Conservation (phyloP, 1,284 basidiomycete species). For the Fomes fomentarius region DNA sequence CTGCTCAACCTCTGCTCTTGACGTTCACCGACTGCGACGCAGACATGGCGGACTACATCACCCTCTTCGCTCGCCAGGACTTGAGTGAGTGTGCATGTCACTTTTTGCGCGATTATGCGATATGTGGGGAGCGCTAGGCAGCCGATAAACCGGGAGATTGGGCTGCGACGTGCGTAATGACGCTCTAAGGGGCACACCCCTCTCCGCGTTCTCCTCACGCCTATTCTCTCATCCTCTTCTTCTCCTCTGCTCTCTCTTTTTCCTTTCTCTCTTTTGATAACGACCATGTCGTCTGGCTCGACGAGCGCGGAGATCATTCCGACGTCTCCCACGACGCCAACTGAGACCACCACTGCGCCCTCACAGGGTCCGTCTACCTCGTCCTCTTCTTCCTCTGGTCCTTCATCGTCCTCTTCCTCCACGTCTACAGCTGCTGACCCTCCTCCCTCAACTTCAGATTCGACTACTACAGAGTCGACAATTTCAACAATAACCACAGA, state of each 20-base stretch:
- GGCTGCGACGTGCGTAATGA: neutral
- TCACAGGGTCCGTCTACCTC: conserved; percentile 19
- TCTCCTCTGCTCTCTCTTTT: neutral
- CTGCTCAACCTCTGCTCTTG: too few relatives aligned
- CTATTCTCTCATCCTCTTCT: neutral
- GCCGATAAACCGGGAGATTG: conserved; percentile 3
- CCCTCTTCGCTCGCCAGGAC: neutral
- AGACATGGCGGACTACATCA: neutral
- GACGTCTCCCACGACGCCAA: conserved; percentile 6
- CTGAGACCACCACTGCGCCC: conserved; percentile 5
- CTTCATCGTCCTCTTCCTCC: conserved; percentile 10
- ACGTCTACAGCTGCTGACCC: conserved; percentile 12
- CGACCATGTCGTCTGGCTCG: conserved; percentile 16
- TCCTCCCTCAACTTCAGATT: conserved; percentile 4
- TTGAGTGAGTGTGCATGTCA: neutral
- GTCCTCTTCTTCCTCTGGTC: conserved; percentile 10
- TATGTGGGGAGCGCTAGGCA: neutral
- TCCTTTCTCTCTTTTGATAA: neutral
- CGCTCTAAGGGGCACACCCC: neutral
- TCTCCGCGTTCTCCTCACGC: neutral
- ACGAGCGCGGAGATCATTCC: conserved; percentile 7
- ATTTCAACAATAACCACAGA: neutral
- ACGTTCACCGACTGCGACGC: too few relatives aligned
- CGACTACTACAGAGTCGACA: too few relatives aligned
- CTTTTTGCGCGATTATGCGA: too few relatives aligned